A percentile compares a stretch with the other conserved stretches of the same genome.
Conservation (phyloP, 306 rosid species). For the Rosa persica region DNA sequence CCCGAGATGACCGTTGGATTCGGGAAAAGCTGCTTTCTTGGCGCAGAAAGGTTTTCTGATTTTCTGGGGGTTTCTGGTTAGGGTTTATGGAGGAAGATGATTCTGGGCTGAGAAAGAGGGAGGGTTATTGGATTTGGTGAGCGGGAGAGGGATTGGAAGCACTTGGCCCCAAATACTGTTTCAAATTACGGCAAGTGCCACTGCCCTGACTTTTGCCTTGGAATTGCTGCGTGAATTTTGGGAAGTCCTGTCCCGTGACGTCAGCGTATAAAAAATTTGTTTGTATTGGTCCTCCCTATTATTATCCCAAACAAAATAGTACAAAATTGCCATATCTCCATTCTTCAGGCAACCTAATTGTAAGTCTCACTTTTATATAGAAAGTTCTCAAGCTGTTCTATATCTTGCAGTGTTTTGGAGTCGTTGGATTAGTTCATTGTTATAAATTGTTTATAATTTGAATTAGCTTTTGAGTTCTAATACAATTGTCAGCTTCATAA, state of each 20-base stretch:
- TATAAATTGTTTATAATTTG: too few species aligned
- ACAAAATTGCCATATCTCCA: too few species aligned
- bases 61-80: conserved; percentile 6
- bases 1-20: conserved; percentile 9
- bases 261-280: conserved; percentile 27
- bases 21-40: neutral
- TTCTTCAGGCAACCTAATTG: too few species aligned
- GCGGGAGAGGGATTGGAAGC: conserved; percentile 26
- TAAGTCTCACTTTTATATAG: neutral
- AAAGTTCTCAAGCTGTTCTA: neutral
- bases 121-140: conserved; percentile 17
- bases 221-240: neutral
- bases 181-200: conserved; percentile 21
- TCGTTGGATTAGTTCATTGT: too few species aligned
- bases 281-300: neutral
- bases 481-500: too few species aligned
- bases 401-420: too few species aligned
- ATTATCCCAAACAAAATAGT: neutral
- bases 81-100: conserved; percentile 24
- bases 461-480: too few species aligned
- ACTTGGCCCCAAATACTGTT: neutral
- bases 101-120: neutral
- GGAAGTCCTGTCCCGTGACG: conserved; percentile 17
- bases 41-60: conserved; percentile 1
- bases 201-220: neutral